Conservation (phyloP, 2,329 filamentous ascomycete species). For the Diaporthe citri region DNA sequence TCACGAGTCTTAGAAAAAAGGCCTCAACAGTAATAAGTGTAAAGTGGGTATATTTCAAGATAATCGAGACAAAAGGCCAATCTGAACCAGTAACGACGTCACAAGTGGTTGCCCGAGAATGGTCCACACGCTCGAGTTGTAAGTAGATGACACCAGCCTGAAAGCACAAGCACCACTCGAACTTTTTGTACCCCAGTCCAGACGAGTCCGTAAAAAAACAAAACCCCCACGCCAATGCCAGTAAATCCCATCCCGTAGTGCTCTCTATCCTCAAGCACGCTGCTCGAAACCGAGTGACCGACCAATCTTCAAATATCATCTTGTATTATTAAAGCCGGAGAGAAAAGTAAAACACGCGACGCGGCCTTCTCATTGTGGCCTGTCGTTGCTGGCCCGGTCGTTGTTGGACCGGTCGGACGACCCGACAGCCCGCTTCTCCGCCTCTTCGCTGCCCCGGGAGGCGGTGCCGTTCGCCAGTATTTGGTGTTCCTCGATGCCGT, state of each 20-base stretch:
- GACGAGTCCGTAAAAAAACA: not conserved
- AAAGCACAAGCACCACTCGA: slow-evolving; percentile 18
- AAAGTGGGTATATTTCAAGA: slow-evolving; percentile 30
- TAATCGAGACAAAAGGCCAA: slow-evolving; percentile 1
- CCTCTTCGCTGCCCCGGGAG: slow-evolving; percentile 32
- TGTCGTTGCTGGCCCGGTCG: slow-evolving; percentile 25
- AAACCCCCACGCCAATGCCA: slow-evolving; percentile 20
- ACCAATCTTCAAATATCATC: not conserved
- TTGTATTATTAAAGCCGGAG: slow-evolving; percentile 6
- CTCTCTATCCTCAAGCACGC: slow-evolving; percentile 25
- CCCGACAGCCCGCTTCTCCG: slow-evolving; percentile 36
- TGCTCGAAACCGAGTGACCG: slow-evolving; percentile 8
- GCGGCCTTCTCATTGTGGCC: slow-evolving; percentile 21
- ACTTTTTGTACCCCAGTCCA: slow-evolving; percentile 21
- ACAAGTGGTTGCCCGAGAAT: slow-evolving; percentile 6
- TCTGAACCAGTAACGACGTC: not conserved
- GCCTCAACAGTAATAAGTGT: not conserved
- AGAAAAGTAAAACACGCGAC: not conserved
- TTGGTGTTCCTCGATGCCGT: slow-evolving; percentile 79
- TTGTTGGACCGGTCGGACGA: slow-evolving; percentile 38
- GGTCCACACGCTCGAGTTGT: not conserved
- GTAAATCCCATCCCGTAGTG: slow-evolving; percentile 3
- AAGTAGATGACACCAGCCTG: not conserved
- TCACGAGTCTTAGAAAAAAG: not conserved
- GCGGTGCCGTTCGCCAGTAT: slow-evolving; percentile 58